Evolutionary conservation across 352 stramenopile species (phyloP), one percentile per base, ranked within the genome.

Genomic region (Pythium aphanidermatum): DNA sequence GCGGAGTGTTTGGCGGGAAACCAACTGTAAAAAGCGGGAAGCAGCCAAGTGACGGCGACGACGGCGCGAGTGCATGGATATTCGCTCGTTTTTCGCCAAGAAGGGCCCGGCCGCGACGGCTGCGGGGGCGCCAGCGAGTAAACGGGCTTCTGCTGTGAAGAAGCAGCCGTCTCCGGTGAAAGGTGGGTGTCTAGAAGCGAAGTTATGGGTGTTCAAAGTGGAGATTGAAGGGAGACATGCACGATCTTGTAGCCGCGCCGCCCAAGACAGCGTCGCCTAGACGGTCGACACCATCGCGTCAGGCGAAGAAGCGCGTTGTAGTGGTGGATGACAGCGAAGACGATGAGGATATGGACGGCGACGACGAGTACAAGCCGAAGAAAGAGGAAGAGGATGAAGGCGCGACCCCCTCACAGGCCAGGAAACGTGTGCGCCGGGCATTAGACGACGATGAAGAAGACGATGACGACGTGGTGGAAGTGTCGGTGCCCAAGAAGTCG

Each of bases 1-100:
- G 14, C 14, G 6, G 5, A 36, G 43, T n/a, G n/a, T 60, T 60
- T 62, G 54, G 54, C 54, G 54, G 54, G 54, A 62, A 62, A 52
- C 30, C 16, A 20, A 16, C 53, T 12, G 29, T 26, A 23, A 31
- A 26, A 16, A 13, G 26, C 8, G 30, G 14, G 34, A 26, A 38
- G 9, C 20, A 28, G 12, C n/a, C 2, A 25, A 19, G n/a, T 2
- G 11, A 26, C 32, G 33, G 26, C 29, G n/a, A 11, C 29, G 24
- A 34, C 9, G 19, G 6, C 28, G 17, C 21, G 21, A 5, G 14
- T 13, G 19, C 38, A 86, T 94, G 82, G 82, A 94, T 63, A 94
- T 94, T 51, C 79, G 82, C 41, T 78, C 74, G 47, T 94, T 94
- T 49, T 94, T 94, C 58, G 44, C 70, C 45, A 69, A 84, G 42